Evolutionary conservation across 805 yeast species (phyloP).

Genomic region (Suhomyces tanzawaensis): DNA sequence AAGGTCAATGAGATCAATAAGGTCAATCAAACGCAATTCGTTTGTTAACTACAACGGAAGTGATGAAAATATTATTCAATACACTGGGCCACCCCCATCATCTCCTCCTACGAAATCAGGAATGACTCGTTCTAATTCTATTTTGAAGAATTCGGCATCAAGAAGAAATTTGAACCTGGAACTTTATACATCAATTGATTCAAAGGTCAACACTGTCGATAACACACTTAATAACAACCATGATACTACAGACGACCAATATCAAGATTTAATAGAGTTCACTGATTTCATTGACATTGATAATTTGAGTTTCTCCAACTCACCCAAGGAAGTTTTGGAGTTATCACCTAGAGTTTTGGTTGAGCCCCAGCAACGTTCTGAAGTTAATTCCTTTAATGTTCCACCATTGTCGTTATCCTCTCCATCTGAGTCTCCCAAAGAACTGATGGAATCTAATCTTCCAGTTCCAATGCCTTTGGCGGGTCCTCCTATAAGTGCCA

Average conservation of each 20-base stretch:
- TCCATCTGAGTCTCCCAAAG: constrained; percentile 1
- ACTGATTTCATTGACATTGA: constrained; percentile 41
- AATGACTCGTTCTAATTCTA: constrained; percentile 35
- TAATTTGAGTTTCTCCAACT: constrained; percentile 28
- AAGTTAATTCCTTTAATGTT: constrained; percentile 1
- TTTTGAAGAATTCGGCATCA: constrained; percentile 35
- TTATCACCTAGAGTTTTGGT: background rate
- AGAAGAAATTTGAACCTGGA: constrained; percentile 16
- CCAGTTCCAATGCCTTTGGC: constrained; percentile 3
- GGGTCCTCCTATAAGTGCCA: background rate
- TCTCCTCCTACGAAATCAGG: constrained; percentile 15
- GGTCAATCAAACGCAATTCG: constrained; percentile 34
- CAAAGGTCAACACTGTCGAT: background rate
- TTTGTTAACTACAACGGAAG: constrained; percentile 40
- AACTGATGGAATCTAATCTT: background rate
- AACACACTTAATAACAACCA: background rate
- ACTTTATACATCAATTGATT: constrained; percentile 9
- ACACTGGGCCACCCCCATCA: constrained; percentile 16
- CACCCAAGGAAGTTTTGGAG: constrained; percentile 14
- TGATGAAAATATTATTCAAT: constrained; percentile 38
- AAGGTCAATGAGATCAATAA: constrained; percentile 54
- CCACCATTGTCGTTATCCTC: constrained; percentile 1
- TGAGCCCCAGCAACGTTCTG: background rate
- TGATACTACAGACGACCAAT: constrained; percentile 2
- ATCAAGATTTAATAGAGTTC: constrained; percentile 39